Conservation (phyloP, 345 rosid genomes). For the Moricandia moricandioides region DNA sequence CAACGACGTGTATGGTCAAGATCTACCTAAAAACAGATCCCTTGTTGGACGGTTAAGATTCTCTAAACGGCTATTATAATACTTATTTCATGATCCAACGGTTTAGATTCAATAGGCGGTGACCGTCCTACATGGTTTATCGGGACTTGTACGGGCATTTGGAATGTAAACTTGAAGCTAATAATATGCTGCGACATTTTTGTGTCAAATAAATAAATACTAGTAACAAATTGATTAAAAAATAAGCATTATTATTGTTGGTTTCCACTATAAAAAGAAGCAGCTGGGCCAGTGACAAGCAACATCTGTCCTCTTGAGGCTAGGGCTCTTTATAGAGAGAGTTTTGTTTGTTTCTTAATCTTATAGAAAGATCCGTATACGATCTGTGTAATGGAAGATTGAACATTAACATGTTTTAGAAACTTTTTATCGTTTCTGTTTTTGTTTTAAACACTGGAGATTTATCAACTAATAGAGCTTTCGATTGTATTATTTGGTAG, state of each 20-base stretch:
- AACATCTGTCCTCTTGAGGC: conserved; percentile 38
- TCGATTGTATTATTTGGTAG: conserved; percentile 45
- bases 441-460: not conserved
- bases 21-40: conserved; percentile 39
- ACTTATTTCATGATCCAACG: conserved; percentile 47
- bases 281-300: not conserved
- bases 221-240: not conserved
- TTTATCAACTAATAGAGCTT: conserved; percentile 1
- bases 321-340: conserved; percentile 33
- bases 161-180: conserved; percentile 44
- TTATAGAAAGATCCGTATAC: not conserved
- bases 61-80: conserved; percentile 45
- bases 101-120: conserved; percentile 53
- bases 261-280: conserved; percentile 43
- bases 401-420: conserved; percentile 7
- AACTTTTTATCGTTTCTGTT: not conserved
- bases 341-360: not conserved
- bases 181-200: conserved; percentile 29
- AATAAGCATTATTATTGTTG: conserved; percentile 22
- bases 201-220: conserved; percentile 8
- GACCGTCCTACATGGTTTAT: conserved; percentile 61
- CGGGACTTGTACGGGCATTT: conserved; percentile 41
- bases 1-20: conserved; percentile 51
- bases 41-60: conserved; percentile 50
- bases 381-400: conserved; percentile 17